Conservation (phyloP, 306 rosid species). For the Sindora glabra region DNA sequence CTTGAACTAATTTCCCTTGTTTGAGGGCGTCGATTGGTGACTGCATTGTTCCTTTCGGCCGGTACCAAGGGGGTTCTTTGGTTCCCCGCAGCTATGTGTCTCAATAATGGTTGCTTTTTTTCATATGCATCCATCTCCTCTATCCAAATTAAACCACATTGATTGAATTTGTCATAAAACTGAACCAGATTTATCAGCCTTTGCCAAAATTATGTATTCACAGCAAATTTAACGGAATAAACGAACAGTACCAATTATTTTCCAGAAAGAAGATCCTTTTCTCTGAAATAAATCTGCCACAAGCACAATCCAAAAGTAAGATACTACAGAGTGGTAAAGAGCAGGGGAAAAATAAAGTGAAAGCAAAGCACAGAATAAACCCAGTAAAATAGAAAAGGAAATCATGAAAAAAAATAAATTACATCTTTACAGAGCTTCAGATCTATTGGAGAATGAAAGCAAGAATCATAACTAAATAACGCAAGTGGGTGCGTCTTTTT, state of each 20-base stretch:
- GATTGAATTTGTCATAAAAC: slow-evolving; percentile 43
- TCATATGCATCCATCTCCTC: slow-evolving; percentile 90
- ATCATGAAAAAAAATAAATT: slow-evolving; percentile 32
- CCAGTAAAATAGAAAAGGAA: slow-evolving; percentile 23
- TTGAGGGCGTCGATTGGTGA: slow-evolving; percentile 30
- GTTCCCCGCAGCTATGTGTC: slow-evolving; percentile 41
- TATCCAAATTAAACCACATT: slow-evolving; percentile 65
- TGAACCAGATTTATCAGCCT: slow-evolving; percentile 30
- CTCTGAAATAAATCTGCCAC: slow-evolving; percentile 67
- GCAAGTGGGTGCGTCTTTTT: slow-evolving; percentile 36
- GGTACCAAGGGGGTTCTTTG: slow-evolving; percentile 61
- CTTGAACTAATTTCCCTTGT: slow-evolving; percentile 67
- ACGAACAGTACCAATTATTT: slow-evolving; percentile 25
- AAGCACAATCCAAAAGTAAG: slow-evolving; percentile 39
- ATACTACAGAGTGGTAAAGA: slow-evolving; percentile 36
- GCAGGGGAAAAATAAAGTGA: too few relatives aligned
- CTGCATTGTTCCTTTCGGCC: slow-evolving; percentile 74
- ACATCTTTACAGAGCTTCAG: slow-evolving; percentile 70
- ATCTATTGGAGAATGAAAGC: slow-evolving; percentile 37
- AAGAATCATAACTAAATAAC: slow-evolving; percentile 26
- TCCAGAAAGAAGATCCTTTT: slow-evolving; percentile 62
- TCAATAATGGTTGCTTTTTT: slow-evolving; percentile 54
- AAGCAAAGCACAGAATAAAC: slow-evolving; percentile 36
- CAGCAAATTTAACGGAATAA: slow-evolving; percentile 38
- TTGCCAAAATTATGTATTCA: slow-evolving; percentile 32